Percentiles rank a stretch among this genome's conserved stretches.
Conservation (phyloP, 768 basidiomycete genomes). For the Psilocybe cubensis region DNA sequence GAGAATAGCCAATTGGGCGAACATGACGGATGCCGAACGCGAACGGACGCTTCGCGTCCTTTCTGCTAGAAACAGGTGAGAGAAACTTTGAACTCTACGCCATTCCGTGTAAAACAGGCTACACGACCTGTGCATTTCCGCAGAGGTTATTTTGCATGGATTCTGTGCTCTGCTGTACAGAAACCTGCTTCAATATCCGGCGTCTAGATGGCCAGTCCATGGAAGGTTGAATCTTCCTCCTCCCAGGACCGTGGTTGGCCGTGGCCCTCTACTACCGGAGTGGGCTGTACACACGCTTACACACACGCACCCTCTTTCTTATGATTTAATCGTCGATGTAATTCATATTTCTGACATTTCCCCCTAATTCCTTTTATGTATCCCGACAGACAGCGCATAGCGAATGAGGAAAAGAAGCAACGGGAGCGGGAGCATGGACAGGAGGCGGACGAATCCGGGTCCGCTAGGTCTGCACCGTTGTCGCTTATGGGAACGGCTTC, state of each 20-base stretch:
- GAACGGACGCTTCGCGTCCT: slow-evolving; percentile 60
- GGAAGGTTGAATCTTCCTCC: too few relatives aligned
- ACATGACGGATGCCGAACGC: slow-evolving; percentile 58
- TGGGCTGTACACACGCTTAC: too few relatives aligned
- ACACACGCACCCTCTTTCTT: too few relatives aligned
- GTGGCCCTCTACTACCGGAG: too few relatives aligned
- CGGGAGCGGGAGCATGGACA: slow-evolving; percentile 13
- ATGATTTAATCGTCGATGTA: too few relatives aligned
- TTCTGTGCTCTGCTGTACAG: too few relatives aligned
- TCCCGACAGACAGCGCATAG: slow-evolving; percentile 30
- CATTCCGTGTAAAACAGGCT: background rate
- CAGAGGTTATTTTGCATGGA: background rate
- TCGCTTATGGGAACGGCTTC: background rate
- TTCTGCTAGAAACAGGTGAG: slow-evolving; percentile 53
- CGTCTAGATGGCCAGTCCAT: too few relatives aligned
- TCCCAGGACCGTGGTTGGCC: too few relatives aligned
- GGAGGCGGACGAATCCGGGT: background rate
- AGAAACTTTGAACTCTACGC: background rate
- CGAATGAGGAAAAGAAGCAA: slow-evolving; percentile 34
- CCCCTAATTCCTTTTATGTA: background rate
- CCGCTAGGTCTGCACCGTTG: background rate
- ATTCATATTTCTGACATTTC: background rate
- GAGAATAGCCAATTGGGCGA: slow-evolving; percentile 66
- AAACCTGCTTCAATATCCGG: too few relatives aligned
- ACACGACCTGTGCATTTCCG: too few relatives aligned